These are phyloP conservation scores for Paecilomyces fulvus DNA, from an alignment of 2,329 filamentous ascomycete genomes.

Conservation along the genomic window DNA sequence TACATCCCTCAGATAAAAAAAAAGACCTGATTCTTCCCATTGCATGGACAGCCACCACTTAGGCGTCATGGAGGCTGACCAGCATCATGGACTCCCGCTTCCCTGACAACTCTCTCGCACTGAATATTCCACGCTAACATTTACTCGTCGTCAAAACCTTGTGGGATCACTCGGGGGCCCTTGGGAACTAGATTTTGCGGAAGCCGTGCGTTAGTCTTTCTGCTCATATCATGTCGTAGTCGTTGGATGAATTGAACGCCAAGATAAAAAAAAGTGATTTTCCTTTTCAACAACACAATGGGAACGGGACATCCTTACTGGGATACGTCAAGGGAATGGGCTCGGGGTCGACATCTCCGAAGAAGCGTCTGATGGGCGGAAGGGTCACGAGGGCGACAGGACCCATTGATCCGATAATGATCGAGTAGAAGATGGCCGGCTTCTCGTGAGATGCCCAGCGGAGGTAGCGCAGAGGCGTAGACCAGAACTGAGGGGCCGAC, in stretches of 20 bases:
- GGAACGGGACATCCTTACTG: constrained; percentile 52
- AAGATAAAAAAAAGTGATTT: neutral
- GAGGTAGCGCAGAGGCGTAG: constrained; percentile 71
- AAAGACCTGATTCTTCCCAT: neutral
- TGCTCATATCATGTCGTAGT: neutral
- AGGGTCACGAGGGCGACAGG: constrained; percentile 63
- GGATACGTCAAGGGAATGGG: constrained; percentile 86
- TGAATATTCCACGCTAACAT: neutral
- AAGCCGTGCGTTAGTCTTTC: neutral
- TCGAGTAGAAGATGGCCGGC: constrained; percentile 85
- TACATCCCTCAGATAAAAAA: neutral
- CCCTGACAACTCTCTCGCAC: neutral
- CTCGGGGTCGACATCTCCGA: constrained; percentile 66
- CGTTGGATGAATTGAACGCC: neutral
- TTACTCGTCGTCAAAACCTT: constrained; percentile 37
- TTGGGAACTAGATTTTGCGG: constrained; percentile 31
- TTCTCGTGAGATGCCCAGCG: constrained; percentile 82
- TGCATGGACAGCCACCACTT: neutral
- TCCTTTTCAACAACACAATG: neutral
- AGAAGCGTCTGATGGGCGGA: constrained; percentile 61
- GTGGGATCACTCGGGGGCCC: constrained; percentile 37
- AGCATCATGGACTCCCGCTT: neutral
- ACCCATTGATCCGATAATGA: constrained; percentile 63
- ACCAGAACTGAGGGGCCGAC: constrained; percentile 70
- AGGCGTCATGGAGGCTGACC: neutral